Conservation (phyloP, 805 yeast species). For the Metschnikowia hibisci region DNA sequence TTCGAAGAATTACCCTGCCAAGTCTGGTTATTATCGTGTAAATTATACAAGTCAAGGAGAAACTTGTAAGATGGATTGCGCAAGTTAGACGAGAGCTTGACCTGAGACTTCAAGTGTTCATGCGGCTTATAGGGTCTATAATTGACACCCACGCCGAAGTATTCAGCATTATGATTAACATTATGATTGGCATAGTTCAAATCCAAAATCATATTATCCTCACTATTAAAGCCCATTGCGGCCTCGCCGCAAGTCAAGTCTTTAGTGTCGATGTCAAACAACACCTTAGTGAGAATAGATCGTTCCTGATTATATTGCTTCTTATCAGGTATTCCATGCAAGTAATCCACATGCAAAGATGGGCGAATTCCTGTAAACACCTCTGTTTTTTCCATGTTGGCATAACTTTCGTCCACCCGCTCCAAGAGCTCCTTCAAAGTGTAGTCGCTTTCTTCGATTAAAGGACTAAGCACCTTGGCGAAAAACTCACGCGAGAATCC, state of each 20-base stretch:
- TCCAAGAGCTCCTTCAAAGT: constrained; percentile 41
- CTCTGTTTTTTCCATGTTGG: constrained; percentile 40
- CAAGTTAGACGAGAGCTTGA: constrained; percentile 42
- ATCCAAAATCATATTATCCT: constrained; percentile 34
- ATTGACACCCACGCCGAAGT: constrained; percentile 47
- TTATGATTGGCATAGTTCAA: constrained; percentile 41
- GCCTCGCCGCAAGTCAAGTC: constrained; percentile 32
- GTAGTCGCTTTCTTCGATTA: constrained; percentile 37
- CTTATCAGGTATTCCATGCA: constrained; percentile 21
- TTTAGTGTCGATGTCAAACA: constrained; percentile 39
- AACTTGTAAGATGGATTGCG: constrained; percentile 44
- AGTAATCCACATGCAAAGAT: constrained; percentile 40
- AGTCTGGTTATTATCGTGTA: constrained; percentile 44
- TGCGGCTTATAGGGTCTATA: constrained; percentile 50
- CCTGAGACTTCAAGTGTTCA: constrained; percentile 45
- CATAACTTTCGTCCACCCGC: constrained; percentile 28
- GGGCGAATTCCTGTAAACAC: constrained; percentile 41
- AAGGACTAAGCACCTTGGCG: constrained; percentile 42
- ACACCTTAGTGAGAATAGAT: constrained; percentile 45
- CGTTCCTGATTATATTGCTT: constrained; percentile 34
- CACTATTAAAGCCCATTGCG: constrained; percentile 34
- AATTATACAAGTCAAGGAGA: constrained; percentile 29
- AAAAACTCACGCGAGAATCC: constrained; percentile 45
- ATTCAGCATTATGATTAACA: constrained; percentile 48
- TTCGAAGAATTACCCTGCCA: constrained; percentile 56